phyloP scores from a whole-genome alignment of 2,329 filamentous ascomycete genomes.

The Fusarium piperis region DNA sequence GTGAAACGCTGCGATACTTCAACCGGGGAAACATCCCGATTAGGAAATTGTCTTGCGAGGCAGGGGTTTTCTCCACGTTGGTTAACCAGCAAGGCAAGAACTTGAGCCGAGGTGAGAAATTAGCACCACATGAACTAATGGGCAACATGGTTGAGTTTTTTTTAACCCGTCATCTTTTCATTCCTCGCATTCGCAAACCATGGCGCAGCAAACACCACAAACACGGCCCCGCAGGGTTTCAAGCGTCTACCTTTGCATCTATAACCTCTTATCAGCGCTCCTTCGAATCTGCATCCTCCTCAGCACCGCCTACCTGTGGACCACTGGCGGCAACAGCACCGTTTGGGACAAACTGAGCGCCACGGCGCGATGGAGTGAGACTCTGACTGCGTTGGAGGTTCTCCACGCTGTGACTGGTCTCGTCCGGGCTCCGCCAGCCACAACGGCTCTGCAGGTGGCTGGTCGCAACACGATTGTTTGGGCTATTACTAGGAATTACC shows the following conservation, averaged over 20 bases:
- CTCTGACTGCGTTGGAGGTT: conserved; percentile 22
- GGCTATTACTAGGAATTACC: conserved; percentile 37
- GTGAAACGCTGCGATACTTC: neutral
- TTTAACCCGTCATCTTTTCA: neutral
- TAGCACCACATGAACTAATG: neutral
- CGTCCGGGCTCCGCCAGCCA: conserved; percentile 29
- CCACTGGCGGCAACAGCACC: conserved; percentile 5
- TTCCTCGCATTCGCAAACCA: neutral
- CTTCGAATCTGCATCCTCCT: conserved; percentile 13
- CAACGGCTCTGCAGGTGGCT: conserved; percentile 32
- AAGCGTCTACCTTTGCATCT: conserved; percentile 20
- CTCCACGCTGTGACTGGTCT: conserved; percentile 20
- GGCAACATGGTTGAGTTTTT: neutral
- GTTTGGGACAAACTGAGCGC: conserved; percentile 30
- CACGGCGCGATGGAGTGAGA: conserved; percentile 33
- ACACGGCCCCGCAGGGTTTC: neutral
- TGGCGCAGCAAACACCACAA: neutral
- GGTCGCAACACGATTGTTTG: conserved; percentile 38
- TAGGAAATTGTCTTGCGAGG: conserved; percentile 10
- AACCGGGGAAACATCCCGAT: conserved; percentile 2
- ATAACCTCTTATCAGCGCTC: conserved; percentile 22
- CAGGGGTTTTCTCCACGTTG: neutral
- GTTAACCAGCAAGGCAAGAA: neutral
- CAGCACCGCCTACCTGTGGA: conserved; percentile 22
- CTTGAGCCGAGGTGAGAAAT: neutral